Conservation (phyloP, 2,329 filamentous ascomycete genomes). For the Stagonosporopsis cucurbitacearum region DNA sequence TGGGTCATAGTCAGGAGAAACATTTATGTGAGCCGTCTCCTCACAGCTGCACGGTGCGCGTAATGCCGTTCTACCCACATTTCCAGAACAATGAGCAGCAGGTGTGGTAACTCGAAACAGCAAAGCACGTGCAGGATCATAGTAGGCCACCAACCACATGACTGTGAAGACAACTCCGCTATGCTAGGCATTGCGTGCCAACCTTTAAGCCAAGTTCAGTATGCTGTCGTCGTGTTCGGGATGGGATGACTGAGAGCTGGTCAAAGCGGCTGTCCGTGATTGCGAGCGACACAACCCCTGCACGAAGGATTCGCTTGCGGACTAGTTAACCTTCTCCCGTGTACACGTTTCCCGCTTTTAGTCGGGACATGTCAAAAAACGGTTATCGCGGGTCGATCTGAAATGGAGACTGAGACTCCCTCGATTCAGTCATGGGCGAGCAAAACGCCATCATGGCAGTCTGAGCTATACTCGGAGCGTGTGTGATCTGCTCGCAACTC, state of each 20-base stretch:
- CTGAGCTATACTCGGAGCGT: neutral
- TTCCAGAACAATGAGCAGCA: neutral
- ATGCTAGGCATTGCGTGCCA: conserved; percentile 5
- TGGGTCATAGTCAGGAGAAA: conserved; percentile 9
- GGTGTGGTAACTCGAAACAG: neutral
- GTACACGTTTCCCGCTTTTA: neutral
- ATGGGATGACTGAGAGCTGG: neutral
- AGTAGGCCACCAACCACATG: neutral
- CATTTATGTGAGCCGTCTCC: neutral
- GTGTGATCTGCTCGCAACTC: neutral
- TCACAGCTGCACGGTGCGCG: conserved; percentile 4
- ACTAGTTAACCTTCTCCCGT: conserved; percentile 1
- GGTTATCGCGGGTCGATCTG: conserved; percentile 2
- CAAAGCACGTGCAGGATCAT: conserved; percentile 8
- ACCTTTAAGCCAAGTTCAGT: neutral
- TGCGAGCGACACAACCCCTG: conserved; percentile 8
- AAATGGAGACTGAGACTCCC: neutral
- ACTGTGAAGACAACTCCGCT: neutral
- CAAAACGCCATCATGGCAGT: neutral
- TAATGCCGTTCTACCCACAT: neutral
- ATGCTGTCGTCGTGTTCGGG: conserved; percentile 2
- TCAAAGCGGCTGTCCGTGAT: conserved; percentile 9
- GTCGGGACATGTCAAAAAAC: conserved; percentile 11
- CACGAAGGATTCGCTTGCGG: conserved; percentile 7
- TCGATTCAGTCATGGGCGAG: conserved; percentile 4